A percentile compares a stretch with the other conserved stretches of the same genome.
Conservation (phyloP, 345 rosid genomes). For the Ceriops decandra region DNA sequence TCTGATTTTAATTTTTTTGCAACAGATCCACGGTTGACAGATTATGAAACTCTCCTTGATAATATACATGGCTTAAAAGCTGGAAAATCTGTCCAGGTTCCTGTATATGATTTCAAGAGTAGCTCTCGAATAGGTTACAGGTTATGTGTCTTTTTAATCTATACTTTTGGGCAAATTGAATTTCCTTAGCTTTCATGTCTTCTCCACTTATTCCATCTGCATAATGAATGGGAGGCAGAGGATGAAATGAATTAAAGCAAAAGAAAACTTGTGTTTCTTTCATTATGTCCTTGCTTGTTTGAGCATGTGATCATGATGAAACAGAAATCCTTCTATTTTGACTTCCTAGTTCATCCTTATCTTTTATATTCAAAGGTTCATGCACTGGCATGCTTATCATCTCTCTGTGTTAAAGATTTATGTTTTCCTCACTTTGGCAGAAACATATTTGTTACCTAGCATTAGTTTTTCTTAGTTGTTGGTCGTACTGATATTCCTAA, state of each 20-base stretch:
- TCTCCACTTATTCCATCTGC: constrained; percentile 2
- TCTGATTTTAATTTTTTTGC: constrained; percentile 30
- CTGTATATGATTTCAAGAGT: constrained; percentile 89
- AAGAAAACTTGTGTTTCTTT: not conserved
- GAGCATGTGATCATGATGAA: not conserved
- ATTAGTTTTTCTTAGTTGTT: constrained; percentile 13
- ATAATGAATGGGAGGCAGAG: not conserved
- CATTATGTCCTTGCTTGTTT: not conserved
- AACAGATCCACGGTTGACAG: constrained; percentile 95
- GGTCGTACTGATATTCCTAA: constrained; percentile 21
- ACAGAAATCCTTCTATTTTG: not conserved
- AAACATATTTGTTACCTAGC: constrained; percentile 11
- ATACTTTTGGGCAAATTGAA: constrained; percentile 10
- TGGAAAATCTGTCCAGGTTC: constrained; percentile 87
- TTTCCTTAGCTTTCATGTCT: constrained; percentile 4
- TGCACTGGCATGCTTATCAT: not conserved
- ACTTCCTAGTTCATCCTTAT: constrained; percentile 1
- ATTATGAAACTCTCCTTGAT: constrained; percentile 81
- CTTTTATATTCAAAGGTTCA: not conserved
- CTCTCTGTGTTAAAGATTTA: not conserved
- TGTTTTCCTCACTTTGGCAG: not conserved
- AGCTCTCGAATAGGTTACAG: constrained; percentile 89
- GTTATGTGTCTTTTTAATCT: constrained; percentile 32
- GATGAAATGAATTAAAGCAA: not conserved
- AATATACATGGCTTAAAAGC: constrained; percentile 78